Percentiles rank a stretch among this genome's conserved stretches.
Conservation (phyloP, 257 asterid genomes). For the Petunia axillaris region DNA sequence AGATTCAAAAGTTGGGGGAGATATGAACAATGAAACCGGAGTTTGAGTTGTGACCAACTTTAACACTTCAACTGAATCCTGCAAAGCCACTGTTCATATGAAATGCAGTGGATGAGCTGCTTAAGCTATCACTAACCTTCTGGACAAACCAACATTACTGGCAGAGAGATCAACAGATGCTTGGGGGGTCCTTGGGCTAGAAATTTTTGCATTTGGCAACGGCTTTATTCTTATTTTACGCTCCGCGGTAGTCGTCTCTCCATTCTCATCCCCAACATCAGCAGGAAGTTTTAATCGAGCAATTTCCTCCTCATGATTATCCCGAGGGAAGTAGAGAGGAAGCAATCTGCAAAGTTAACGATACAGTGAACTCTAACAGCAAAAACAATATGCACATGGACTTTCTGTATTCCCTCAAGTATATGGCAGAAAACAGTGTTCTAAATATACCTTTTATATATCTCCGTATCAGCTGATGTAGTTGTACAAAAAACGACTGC, state of each 20-base stretch:
- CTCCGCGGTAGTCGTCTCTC: slow-evolving; percentile 87
- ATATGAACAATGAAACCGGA: not conserved
- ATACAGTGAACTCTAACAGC: slow-evolving; percentile 2
- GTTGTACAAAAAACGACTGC: slow-evolving; percentile 85
- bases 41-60: not conserved
- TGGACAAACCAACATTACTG: slow-evolving; percentile 59
- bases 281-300: slow-evolving; percentile 89
- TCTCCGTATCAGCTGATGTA: slow-evolving; percentile 87
- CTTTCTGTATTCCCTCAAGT: not conserved
- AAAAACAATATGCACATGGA: not conserved
- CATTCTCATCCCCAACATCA: slow-evolving; percentile 99
- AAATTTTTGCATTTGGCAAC: slow-evolving; percentile 74
- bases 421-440: slow-evolving; percentile 5
- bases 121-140: slow-evolving; percentile 55
- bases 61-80: slow-evolving; percentile 11
- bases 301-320: slow-evolving; percentile 81
- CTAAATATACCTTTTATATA: slow-evolving; percentile 77
- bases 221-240: slow-evolving; percentile 95
- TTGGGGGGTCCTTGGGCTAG: slow-evolving; percentile 45
- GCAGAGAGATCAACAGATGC: slow-evolving; percentile 57
- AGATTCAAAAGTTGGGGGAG: not conserved
- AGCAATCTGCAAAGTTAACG: slow-evolving; percentile 60
- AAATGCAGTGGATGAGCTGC: not conserved
- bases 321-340: slow-evolving; percentile 97
- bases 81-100: not conserved